Evolutionary conservation across 208 protist species (phyloP).

Genomic region (Wallacemonas rigidus): DNA sequence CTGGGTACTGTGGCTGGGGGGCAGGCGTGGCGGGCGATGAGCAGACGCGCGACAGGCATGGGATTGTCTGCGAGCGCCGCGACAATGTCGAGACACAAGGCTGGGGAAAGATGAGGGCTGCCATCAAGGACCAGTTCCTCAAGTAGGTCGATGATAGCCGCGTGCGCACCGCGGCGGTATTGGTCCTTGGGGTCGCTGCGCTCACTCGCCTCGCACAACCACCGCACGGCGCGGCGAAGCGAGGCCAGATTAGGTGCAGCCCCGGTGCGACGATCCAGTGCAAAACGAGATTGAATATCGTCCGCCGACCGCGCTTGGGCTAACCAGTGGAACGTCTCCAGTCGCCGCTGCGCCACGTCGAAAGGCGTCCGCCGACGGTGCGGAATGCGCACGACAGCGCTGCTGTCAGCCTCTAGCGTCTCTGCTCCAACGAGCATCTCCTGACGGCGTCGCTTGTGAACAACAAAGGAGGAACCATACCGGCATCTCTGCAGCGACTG

Average conservation of each 20-base stretch:
- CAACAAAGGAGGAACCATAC: constrained; percentile 14
- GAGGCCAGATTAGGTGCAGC: constrained; percentile 52
- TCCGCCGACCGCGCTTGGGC: constrained; percentile 38
- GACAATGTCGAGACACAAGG: constrained; percentile 30
- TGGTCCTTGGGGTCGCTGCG: constrained; percentile 21
- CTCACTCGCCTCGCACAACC: constrained; percentile 28
- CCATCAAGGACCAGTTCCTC: constrained; percentile 51
- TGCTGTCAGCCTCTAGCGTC: not conserved
- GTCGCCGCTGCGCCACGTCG: constrained; percentile 53
- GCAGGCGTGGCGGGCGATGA: constrained; percentile 16
- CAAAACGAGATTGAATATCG: constrained; percentile 66
- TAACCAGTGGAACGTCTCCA: constrained; percentile 71
- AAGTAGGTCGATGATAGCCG: constrained; percentile 46
- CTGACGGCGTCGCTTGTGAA: constrained; percentile 10
- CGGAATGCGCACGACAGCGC: not conserved
- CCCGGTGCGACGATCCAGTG: constrained; percentile 59
- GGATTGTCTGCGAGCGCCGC: constrained; percentile 30
- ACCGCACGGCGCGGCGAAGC: constrained; percentile 48
- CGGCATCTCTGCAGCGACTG: constrained; percentile 15
- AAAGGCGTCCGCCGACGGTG: constrained; percentile 34
- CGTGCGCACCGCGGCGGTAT: constrained; percentile 4
- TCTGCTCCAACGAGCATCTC: not conserved
- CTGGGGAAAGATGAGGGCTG: constrained; percentile 12
- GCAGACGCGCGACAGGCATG: constrained; percentile 25
- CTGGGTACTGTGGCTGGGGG: constrained; percentile 4